A percentile compares a stretch with the other conserved stretches of the same genome.
Evolutionary conservation across 768 basidiomycete genomes (phyloP).

Genomic region (Phylloporus rhodoxanthus): DNA sequence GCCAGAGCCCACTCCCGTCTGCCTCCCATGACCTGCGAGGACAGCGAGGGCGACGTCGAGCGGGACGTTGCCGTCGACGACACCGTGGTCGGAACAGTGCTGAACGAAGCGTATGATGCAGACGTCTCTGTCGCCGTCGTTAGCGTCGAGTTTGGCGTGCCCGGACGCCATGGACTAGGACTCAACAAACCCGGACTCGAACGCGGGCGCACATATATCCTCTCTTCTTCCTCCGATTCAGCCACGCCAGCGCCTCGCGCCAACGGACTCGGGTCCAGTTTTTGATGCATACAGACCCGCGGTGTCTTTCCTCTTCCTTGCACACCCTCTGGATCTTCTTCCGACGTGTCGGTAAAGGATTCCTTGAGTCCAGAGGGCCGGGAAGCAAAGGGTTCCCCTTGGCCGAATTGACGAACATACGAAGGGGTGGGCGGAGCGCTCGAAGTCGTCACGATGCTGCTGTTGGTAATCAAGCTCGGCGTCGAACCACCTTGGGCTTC

Average conservation of each 20-base stretch:
- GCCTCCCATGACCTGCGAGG: not conserved
- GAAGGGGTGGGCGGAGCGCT: slow-evolving; percentile 11
- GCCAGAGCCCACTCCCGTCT: not conserved
- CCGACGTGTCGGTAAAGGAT: slow-evolving; percentile 13
- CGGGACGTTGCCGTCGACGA: slow-evolving; percentile 12
- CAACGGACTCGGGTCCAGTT: slow-evolving; percentile 7
- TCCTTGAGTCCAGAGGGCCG: slow-evolving; percentile 21
- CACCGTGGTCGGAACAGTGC: slow-evolving; percentile 16
- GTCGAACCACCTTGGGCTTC: slow-evolving; percentile 10
- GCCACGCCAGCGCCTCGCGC: not conserved
- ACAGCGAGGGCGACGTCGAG: slow-evolving; percentile 12
- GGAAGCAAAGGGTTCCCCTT: slow-evolving; percentile 5
- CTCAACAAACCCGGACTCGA: not conserved
- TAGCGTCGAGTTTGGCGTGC: slow-evolving; percentile 15
- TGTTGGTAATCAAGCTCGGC: slow-evolving; percentile 20
- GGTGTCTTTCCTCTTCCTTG: not conserved
- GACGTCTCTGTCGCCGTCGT: slow-evolving; percentile 20
- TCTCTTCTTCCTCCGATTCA: slow-evolving; percentile 4
- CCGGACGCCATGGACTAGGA: slow-evolving; percentile 12
- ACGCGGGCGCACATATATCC: not conserved
- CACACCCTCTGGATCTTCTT: slow-evolving; percentile 13
- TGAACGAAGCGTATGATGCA: slow-evolving; percentile 20
- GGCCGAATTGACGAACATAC: not conserved
- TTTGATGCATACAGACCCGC: slow-evolving; percentile 1
- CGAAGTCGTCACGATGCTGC: slow-evolving; percentile 15